phyloP scores from a whole-genome alignment of 345 rosid genomes.

The Hibiscus mutabilis region DNA sequence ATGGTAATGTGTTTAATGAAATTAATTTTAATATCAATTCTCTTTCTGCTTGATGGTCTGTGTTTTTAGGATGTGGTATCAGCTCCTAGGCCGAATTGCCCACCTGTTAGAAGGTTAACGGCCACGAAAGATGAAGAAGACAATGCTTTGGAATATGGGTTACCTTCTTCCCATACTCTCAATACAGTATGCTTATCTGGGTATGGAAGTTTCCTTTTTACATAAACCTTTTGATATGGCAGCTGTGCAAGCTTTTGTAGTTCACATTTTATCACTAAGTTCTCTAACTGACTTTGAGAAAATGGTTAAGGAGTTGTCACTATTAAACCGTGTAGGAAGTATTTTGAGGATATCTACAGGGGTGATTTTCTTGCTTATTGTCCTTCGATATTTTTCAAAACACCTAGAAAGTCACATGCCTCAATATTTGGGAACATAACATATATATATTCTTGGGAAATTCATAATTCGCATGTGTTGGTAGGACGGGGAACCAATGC shows the following conservation, averaged over 20 bases:
- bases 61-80: constrained; percentile 76
- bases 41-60: background rate
- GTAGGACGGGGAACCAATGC: background rate
- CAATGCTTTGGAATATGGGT: constrained; percentile 91
- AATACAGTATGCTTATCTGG: constrained; percentile 93
- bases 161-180: constrained; percentile 96
- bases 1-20: constrained; percentile 2
- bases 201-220: constrained; percentile 35
- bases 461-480: background rate
- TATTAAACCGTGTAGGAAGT: background rate
- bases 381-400: background rate
- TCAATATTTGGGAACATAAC: background rate
- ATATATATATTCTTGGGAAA: constrained; percentile 1
- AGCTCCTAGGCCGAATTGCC: constrained; percentile 90
- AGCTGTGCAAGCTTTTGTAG: background rate
- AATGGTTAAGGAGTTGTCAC: background rate
- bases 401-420: background rate
- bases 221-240: background rate
- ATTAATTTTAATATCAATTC: background rate
- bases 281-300: background rate
- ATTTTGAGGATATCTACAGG: background rate
- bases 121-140: constrained; percentile 95
- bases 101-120: constrained; percentile 77
- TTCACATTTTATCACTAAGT: background rate
- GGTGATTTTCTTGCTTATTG: background rate